These are phyloP conservation scores for Schrenkiella parvula DNA, from an alignment of 345 rosid genomes.

Conservation along the genomic window DNA sequence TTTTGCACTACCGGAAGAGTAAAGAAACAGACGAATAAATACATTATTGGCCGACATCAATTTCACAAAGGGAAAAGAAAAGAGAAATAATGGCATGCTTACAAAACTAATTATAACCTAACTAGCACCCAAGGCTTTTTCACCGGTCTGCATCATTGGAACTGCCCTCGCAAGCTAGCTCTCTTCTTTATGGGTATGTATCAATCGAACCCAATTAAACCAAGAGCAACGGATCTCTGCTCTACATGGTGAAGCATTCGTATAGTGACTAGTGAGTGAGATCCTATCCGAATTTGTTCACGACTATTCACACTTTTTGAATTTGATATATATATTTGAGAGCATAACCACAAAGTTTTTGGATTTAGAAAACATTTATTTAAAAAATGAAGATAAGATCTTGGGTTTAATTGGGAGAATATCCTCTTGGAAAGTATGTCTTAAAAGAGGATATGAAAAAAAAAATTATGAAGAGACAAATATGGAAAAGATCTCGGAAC, in stretches of 20 bases:
- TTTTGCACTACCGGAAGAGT: conserved; percentile 21
- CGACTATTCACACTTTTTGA: neutral
- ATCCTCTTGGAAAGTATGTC: neutral
- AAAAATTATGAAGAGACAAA: neutral
- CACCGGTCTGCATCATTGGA: neutral
- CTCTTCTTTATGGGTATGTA: neutral
- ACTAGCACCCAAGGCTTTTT: neutral
- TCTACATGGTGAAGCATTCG: neutral
- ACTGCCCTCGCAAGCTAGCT: neutral
- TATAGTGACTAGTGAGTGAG: too few species aligned
- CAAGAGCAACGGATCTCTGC: neutral
- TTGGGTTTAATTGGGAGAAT: neutral
- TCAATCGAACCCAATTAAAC: neutral
- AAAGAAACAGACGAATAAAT: conserved; percentile 16
- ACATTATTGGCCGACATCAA: conserved; percentile 25
- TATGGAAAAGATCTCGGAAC: neutral
- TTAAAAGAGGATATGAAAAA: neutral
- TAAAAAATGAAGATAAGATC: neutral
- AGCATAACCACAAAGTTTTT: neutral
- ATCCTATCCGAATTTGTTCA: neutral
- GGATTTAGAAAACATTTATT: too few species aligned
- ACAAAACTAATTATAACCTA: neutral
- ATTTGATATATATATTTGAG: neutral
- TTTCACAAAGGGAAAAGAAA: neutral
- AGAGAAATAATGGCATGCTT: conserved; percentile 15